Evolutionary conservation across 345 rosid species (phyloP).

Genomic region (Acer saccharum): DNA sequence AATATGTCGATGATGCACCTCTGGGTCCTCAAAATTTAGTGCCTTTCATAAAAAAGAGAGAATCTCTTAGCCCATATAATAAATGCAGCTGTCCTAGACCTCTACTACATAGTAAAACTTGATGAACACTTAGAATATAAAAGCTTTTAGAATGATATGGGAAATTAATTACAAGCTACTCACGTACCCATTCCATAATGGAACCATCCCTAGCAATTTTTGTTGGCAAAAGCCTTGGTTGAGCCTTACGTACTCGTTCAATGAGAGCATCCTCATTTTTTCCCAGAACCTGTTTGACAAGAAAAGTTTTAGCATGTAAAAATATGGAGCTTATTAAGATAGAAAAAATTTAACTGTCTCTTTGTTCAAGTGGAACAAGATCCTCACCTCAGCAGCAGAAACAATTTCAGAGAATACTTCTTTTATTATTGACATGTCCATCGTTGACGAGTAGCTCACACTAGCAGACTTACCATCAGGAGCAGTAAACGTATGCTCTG

Average conservation of each 20-base stretch:
- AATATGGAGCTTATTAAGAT: constrained; percentile 19
- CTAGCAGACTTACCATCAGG: constrained; percentile 86
- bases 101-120: not conserved
- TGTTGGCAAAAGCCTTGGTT: constrained; percentile 64
- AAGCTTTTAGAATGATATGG: not conserved
- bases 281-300: constrained; percentile 57
- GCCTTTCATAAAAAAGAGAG: constrained; percentile 37
- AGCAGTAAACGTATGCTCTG: constrained; percentile 80
- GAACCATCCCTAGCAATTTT: constrained; percentile 80
- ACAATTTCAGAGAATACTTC: constrained; percentile 74
- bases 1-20: constrained; percentile 75
- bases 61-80: constrained; percentile 2
- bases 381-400: constrained; percentile 81
- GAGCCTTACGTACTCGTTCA: constrained; percentile 59
- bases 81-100: not conserved
- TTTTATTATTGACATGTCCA: constrained; percentile 85
- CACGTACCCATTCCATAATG: constrained; percentile 90
- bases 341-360: not conserved
- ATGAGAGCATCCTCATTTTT: constrained; percentile 58
- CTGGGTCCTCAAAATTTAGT: constrained; percentile 83
- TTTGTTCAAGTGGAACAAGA: constrained; percentile 5
- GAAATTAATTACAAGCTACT: not conserved
- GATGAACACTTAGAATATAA: constrained; percentile 5
- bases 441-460: constrained; percentile 93
- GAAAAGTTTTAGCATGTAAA: not conserved